A percentile compares a stretch with the other conserved stretches of the same genome.
Evolutionary conservation across 495 filamentous ascomycete species (phyloP).

Genomic region (Haplographium delicatum): DNA sequence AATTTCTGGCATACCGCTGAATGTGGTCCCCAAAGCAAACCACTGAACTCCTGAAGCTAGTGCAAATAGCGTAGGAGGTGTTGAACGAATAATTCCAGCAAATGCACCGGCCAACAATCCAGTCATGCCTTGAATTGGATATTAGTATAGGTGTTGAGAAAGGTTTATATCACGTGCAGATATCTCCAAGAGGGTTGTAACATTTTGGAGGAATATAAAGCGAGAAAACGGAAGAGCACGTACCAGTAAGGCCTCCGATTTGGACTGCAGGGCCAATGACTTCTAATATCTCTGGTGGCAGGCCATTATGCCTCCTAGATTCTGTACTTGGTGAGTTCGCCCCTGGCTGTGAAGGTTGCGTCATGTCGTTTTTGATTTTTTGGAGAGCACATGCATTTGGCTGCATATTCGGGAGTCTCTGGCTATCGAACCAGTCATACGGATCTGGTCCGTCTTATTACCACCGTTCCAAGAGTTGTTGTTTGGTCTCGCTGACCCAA

Average conservation of each 20-base stretch:
- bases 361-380: conserved; percentile 22
- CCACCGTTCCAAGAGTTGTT: no score
- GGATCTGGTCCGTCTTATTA: no score
- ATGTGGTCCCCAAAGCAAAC: conserved; percentile 70
- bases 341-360: background rate
- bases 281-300: conserved; percentile 19
- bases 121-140: conserved; percentile 16
- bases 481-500: no score
- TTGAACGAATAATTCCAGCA: conserved; percentile 64
- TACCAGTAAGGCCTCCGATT: conserved; percentile 26
- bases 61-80: conserved; percentile 62
- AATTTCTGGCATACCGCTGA: conserved; percentile 56
- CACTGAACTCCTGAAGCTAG: conserved; percentile 70
- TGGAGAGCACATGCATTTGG: conserved; percentile 18
- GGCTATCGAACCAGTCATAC: no score
- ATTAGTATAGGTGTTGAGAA: conserved; percentile 7
- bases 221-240: background rate
- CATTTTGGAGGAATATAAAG: background rate
- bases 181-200: background rate
- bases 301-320: background rate
- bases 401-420: conserved; percentile 11
- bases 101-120: conserved; percentile 26
- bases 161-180: conserved; percentile 12
- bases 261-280: conserved; percentile 25
- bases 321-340: background rate